These are phyloP conservation scores for Chalaropsis thielavioides DNA, from an alignment of 2,329 filamentous ascomycete species.

Conservation along the genomic window DNA sequence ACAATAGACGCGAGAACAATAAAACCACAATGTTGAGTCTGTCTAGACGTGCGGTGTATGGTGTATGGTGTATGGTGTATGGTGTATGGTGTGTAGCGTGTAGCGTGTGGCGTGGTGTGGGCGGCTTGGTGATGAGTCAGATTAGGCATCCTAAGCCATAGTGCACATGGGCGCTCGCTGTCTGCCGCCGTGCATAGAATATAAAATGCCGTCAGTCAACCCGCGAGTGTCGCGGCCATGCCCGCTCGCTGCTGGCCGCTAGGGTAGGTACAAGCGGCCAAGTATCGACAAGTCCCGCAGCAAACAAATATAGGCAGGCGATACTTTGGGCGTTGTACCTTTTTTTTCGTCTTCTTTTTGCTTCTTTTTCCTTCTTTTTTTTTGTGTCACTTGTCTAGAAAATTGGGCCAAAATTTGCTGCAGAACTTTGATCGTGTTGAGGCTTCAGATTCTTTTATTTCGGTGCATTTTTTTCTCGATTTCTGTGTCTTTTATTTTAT, in stretches of 20 bases:
- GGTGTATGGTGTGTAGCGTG: not conserved
- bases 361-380: too few relatives aligned
- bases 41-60: not conserved
- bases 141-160: not conserved
- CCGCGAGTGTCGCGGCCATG: too few relatives aligned
- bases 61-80: not conserved
- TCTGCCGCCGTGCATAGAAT: too few relatives aligned
- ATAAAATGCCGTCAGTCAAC: too few relatives aligned
- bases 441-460: not conserved
- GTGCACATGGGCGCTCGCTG: not conserved
- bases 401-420: conserved; percentile 2
- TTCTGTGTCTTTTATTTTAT: not conserved
- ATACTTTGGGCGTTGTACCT: not conserved
- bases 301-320: too few relatives aligned
- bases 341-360: not conserved
- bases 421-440: not conserved
- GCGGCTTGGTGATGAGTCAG: not conserved
- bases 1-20: conserved; percentile 11
- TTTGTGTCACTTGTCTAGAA: not conserved
- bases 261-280: too few relatives aligned
- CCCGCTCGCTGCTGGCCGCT: too few relatives aligned
- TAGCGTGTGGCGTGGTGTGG: not conserved
- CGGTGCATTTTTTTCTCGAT: not conserved
- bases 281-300: too few relatives aligned
- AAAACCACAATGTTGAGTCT: not conserved